A percentile compares a stretch with the other conserved stretches of the same genome.
Conservation (phyloP, 1,284 basidiomycete species). For the Pseudozyma sp. region DNA sequence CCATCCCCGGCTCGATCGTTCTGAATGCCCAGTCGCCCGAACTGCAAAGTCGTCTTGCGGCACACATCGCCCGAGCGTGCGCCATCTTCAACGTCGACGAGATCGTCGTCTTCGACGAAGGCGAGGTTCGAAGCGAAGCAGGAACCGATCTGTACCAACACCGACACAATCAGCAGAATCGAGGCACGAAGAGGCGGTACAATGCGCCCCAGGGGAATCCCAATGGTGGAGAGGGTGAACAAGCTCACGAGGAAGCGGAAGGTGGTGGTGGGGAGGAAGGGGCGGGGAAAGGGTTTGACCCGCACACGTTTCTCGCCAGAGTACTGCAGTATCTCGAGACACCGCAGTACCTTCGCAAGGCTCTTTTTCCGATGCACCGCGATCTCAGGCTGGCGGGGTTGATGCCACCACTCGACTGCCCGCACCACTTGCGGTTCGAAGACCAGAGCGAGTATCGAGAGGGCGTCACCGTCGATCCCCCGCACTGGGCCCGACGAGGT, state of each 20-base stretch:
- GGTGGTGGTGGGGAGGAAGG: slow-evolving; percentile 1
- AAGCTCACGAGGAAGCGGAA: slow-evolving; percentile 4
- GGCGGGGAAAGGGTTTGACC: slow-evolving; percentile 42
- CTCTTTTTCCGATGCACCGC: slow-evolving; percentile 67
- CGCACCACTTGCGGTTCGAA: slow-evolving; percentile 65
- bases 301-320: slow-evolving; percentile 59
- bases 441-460: slow-evolving; percentile 64
- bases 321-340: slow-evolving; percentile 68
- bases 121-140: slow-evolving; percentile 17
- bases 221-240: slow-evolving; percentile 5
- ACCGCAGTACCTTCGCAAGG: slow-evolving; percentile 68
- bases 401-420: slow-evolving; percentile 67
- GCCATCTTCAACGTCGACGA: slow-evolving; percentile 69
- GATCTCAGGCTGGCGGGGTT: slow-evolving; percentile 66
- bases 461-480: slow-evolving; percentile 55
- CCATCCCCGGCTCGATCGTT: slow-evolving; percentile 66
- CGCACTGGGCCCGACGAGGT: slow-evolving; percentile 32
- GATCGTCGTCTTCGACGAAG: slow-evolving; percentile 65
- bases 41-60: slow-evolving; percentile 62
- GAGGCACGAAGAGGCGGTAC: slow-evolving; percentile 17
- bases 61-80: slow-evolving; percentile 65
- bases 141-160: slow-evolving; percentile 31
- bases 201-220: slow-evolving; percentile 12
- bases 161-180: slow-evolving; percentile 27
- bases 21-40: slow-evolving; percentile 67